Evolutionary conservation across 371 early-diverging fungal genomes (phyloP).

Genomic region (Saksenaea vasiformis): DNA sequence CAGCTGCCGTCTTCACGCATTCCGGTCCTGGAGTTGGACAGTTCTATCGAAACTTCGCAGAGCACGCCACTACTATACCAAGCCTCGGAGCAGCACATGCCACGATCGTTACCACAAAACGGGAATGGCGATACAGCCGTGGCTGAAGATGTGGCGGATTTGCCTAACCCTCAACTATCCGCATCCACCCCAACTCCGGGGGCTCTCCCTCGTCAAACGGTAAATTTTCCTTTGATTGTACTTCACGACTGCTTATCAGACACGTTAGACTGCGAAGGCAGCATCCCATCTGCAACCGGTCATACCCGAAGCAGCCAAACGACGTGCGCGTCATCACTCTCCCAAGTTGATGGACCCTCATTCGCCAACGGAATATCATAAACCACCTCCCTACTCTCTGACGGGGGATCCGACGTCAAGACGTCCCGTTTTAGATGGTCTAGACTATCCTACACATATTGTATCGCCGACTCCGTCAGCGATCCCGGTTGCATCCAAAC

Average conservation of each 20-base stretch:
- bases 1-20: neutral
- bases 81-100: neutral
- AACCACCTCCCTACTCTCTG: constrained; percentile 11
- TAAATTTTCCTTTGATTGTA: no score
- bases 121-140: neutral
- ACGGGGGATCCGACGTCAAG: neutral
- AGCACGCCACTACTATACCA: neutral
- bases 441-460: neutral
- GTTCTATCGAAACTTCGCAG: neutral
- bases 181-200: constrained; percentile 14
- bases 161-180: constrained; percentile 14
- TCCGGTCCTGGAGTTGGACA: neutral
- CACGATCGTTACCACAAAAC: constrained; percentile 2
- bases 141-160: neutral
- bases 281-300: constrained; percentile 15
- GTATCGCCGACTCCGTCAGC: neutral
- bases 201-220: neutral
- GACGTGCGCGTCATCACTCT: constrained; percentile 42
- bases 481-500: neutral
- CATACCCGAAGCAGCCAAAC: constrained; percentile 47
- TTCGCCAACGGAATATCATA: neutral
- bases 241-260: neutral
- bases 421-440: neutral
- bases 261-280: neutral
- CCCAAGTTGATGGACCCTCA: constrained; percentile 11